Evolutionary conservation across 169 alveolate species (phyloP).

Genomic region (Condylostoma magnum): DNA sequence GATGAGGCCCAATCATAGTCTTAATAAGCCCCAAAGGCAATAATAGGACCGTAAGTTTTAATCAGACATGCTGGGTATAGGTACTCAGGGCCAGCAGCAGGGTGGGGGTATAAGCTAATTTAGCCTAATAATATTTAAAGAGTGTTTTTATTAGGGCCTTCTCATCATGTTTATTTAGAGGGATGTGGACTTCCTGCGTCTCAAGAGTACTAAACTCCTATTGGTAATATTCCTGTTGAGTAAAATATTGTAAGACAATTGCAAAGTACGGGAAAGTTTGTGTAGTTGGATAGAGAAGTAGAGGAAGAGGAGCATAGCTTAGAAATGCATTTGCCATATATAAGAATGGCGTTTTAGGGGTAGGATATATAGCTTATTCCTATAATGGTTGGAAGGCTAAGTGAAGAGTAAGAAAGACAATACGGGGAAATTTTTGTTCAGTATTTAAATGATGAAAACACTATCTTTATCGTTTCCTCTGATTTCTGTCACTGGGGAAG

Average conservation of each 20-base stretch:
- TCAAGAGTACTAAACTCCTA: constrained; percentile 88
- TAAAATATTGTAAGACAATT: constrained; percentile 40
- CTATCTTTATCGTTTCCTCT: constrained; percentile 85
- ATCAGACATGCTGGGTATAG: constrained; percentile 83
- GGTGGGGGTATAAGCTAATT: constrained; percentile 64
- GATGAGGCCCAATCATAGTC: too few relatives aligned
- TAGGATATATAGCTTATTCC: constrained; percentile 75
- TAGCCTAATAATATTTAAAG: constrained; percentile 44
- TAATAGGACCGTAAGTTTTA: constrained; percentile 83
- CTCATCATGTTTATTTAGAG: constrained; percentile 71
- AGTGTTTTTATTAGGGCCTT: constrained; percentile 79
- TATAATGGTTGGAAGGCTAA: constrained; percentile 77
- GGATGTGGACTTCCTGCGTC: constrained; percentile 75
- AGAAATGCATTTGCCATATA: constrained; percentile 88
- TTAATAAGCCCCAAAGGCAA: constrained; percentile 45
- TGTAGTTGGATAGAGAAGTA: constrained; percentile 42
- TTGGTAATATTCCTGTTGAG: constrained; percentile 87
- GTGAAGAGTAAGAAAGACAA: constrained; percentile 32
- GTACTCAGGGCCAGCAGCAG: constrained; percentile 76
- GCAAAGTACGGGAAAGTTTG: constrained; percentile 39
- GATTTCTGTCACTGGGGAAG: constrained; percentile 94
- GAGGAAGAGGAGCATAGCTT: constrained; percentile 91
- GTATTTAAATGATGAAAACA: constrained; percentile 74
- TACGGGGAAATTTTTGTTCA: constrained; percentile 75
- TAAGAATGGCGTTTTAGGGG: constrained; percentile 70